Evolutionary conservation across 345 rosid genomes (phyloP), one percentile per base, ranked within the genome.

Genomic region (Salix brachista): DNA sequence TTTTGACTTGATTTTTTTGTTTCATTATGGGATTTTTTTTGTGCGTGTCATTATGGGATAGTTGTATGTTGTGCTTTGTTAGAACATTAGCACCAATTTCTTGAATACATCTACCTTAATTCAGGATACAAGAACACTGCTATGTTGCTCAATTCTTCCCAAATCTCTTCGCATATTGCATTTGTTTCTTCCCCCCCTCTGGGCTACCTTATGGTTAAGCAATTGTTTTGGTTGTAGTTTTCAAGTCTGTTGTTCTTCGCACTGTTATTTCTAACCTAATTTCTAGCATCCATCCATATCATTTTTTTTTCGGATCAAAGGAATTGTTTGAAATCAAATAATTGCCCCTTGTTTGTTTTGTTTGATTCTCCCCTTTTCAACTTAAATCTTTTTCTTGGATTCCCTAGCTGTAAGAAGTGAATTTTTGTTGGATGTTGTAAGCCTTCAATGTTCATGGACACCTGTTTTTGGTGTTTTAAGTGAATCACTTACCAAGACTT

Each of bases 401-500:
- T 79, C 28, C 74, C 25, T 25, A 69, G 58, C 73, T 69, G 61
- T 58, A 65, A 65, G 61, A 73, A 65, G 65, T 46, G 39, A 69
- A 79, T 16, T 48, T 56, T 46, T 73, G 64, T 70, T 80, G 60
- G 70, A 67, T 69, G 84, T 65, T 75, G 69, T 80, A 17, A n/a
- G 46, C 50, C 72, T 75, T 72, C 41, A 12, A 8, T 78, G 66
- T 9, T 23, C 69, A 17, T 71, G 39, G 19, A 8, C 50, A 46
- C 36, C 50, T 34, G 30, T 28, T 7, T 76, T 65, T 36, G 74
- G 32, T 77, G 44, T 42, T 70, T n/a, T 69, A 9, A 25, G 71
- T 65, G 73, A 73, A 56, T 39, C 65, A 66, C 62, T 34, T 67
- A 21, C 32, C 69, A 75, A 68, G 30, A 56, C 65, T 54, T 56